Base-by-base conservation (phyloP, 2,329 filamentous ascomycete genomes). In the Alternaria conjuncta region DNA sequence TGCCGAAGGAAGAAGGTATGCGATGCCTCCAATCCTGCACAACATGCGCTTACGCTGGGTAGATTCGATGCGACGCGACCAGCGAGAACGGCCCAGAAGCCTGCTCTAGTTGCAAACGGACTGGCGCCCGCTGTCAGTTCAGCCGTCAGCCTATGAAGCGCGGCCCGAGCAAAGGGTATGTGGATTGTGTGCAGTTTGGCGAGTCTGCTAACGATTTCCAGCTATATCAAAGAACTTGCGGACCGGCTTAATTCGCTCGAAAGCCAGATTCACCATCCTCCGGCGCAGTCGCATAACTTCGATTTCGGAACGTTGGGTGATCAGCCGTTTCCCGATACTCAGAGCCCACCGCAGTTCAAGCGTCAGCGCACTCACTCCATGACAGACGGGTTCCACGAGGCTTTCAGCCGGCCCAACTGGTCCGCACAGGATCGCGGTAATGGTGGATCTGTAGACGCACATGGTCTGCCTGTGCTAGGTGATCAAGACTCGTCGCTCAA, bases 71-170 rank as follows among this genome's bases (percentile, higher is more conserved):
- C 64, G 79, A 81, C 60, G 78, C 79, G 25, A 80, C 79, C 10
- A 77, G 74, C 49, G 79, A 81, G 55, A 80, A 80, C 32, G 79
- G 78, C 1, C 78, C 79, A 13, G 78, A 79, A 65, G 73, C 79
- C 30, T 81, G 79, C 61, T 80, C 79, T 21, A 80, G 78, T 56
- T 81, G 79, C 57, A 81, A 80, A 64, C 70, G 78, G 47, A 80
- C 79, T 2, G 78, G 78, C 3, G 77, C 78, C 18, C 72, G 75
- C n/a, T 81, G 79, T 51, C 79, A 80, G 55, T 81, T 81, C 57
- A 81, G 78, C 55, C 71, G 79, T 56, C 78, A 81, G 59, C 79
- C 79, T 3, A 80, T 80, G 78, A 81, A 81, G 67, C 77, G 79
- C 41, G 79, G 79, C 4, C 79, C 79, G 11, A 80, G 78, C 67